These are phyloP conservation scores for Pinus albicaulis DNA, from an alignment of 75 land plant species.

Conservation along the genomic window DNA sequence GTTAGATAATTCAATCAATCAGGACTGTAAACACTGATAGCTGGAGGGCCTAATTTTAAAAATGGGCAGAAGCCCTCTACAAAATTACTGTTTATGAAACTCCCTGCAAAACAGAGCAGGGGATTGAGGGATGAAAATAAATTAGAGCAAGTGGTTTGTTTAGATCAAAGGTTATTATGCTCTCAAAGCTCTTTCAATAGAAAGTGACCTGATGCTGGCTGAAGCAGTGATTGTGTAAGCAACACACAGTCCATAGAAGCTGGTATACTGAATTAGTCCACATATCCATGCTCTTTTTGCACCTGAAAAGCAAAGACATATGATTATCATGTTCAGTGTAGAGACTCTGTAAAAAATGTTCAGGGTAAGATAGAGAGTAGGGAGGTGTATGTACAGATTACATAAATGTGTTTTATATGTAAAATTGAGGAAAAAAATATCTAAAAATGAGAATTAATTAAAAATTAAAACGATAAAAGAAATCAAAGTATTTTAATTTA, in stretches of 20 bases:
- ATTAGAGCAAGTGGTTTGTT: background rate
- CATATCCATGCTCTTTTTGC: conserved; percentile 45
- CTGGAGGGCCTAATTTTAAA: background rate
- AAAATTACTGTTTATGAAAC: background rate
- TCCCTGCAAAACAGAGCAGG: background rate
- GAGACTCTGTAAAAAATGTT: too few relatives aligned
- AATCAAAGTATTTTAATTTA: too few relatives aligned
- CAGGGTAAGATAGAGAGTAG: too few relatives aligned
- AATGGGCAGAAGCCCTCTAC: background rate
- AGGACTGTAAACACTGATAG: conserved; percentile 37
- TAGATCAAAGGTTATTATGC: background rate
- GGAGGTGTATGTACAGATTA: too few relatives aligned
- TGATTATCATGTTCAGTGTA: too few relatives aligned
- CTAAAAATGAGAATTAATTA: too few relatives aligned
- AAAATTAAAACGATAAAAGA: too few relatives aligned
- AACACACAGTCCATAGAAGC: conserved; percentile 35
- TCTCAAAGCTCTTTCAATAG: background rate
- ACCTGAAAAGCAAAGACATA: conserved; percentile 31
- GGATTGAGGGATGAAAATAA: background rate
- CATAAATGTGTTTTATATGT: too few relatives aligned
- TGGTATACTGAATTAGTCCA: conserved; percentile 34
- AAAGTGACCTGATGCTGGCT: conserved; percentile 39
- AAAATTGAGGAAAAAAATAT: too few relatives aligned
- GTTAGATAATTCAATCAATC: background rate
- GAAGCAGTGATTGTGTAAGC: conserved; percentile 63